These are phyloP conservation scores for Macrophomina phaseolina DNA, from an alignment of 2,329 filamentous ascomycete species.

Conservation along the genomic window DNA sequence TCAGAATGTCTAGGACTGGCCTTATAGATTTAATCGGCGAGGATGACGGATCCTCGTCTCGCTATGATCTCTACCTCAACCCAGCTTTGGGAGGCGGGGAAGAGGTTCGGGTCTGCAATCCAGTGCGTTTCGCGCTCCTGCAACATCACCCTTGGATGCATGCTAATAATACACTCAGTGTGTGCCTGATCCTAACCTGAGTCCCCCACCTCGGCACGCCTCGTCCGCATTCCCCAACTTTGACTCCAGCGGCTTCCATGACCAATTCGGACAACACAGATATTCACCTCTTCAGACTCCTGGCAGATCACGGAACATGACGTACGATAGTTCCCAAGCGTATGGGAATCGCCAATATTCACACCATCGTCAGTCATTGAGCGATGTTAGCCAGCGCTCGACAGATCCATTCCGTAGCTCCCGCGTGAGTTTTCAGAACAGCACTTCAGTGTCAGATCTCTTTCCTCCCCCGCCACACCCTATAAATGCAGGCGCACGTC, in stretches of 20 bases:
- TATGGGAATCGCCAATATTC: constrained; percentile 3
- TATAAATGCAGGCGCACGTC: not conserved
- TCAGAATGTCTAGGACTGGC: not conserved
- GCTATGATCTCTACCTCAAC: constrained; percentile 44
- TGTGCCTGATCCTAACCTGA: constrained; percentile 71
- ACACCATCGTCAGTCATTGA: constrained; percentile 11
- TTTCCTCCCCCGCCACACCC: not conserved
- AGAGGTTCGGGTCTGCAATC: constrained; percentile 73
- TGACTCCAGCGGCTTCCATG: constrained; percentile 13
- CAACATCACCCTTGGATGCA: not conserved
- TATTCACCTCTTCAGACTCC: constrained; percentile 23
- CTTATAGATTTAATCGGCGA: constrained; percentile 55
- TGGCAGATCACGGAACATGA: constrained; percentile 21
- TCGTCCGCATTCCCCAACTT: constrained; percentile 18
- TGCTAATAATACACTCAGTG: constrained; percentile 45
- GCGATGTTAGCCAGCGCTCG: constrained; percentile 17
- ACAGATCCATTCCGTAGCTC: constrained; percentile 10
- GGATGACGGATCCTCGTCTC: constrained; percentile 38
- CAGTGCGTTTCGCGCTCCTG: constrained; percentile 35
- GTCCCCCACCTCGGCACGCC: constrained; percentile 59
- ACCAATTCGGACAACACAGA: constrained; percentile 35
- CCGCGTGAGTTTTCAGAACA: constrained; percentile 1
- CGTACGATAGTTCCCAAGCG: constrained; percentile 14
- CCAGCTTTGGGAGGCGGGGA: constrained; percentile 67
- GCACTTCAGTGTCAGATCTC: constrained; percentile 13